phyloP scores from a whole-genome alignment of 2,329 filamentous ascomycete genomes.

The Scolecobasidium constrictum region DNA sequence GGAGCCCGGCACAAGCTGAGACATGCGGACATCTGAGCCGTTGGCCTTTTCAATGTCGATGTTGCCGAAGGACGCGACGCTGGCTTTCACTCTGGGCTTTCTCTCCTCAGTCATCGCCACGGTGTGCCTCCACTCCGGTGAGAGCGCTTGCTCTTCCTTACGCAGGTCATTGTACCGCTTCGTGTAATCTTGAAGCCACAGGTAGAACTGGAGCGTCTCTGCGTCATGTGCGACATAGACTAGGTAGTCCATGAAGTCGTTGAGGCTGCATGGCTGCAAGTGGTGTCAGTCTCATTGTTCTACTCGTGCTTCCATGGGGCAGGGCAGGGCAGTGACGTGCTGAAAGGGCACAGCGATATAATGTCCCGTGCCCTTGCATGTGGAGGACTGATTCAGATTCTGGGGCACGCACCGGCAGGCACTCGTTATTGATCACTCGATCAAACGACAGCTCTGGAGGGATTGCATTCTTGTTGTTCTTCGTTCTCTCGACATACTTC shows the following conservation, averaged over 20 bases:
- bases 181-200: constrained; percentile 13
- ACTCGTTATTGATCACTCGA: constrained; percentile 3
- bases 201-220: constrained; percentile 15
- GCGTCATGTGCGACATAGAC: constrained; percentile 9
- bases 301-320: no score
- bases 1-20: background rate
- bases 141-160: constrained; percentile 21
- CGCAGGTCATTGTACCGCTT: constrained; percentile 13
- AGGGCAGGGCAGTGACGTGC: no score
- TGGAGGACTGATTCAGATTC: no score
- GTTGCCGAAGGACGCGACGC: background rate
- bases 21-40: constrained; percentile 1
- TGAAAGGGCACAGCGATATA: no score
- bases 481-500: constrained; percentile 11
- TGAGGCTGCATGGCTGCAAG: constrained; percentile 5
- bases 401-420: constrained; percentile 7
- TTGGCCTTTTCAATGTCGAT: background rate
- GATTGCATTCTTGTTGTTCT: constrained; percentile 8
- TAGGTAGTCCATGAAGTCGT: constrained; percentile 10
- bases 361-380: no score
- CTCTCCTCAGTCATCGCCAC: background rate
- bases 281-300: no score
- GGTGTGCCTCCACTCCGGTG: constrained; percentile 7
- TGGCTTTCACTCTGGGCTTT: background rate
- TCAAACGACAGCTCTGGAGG: constrained; percentile 8